Percentiles rank a stretch among this genome's conserved stretches.
These are phyloP conservation scores for Crepidotus variabilis DNA, from an alignment of 768 basidiomycete genomes.

Conservation along the genomic window DNA sequence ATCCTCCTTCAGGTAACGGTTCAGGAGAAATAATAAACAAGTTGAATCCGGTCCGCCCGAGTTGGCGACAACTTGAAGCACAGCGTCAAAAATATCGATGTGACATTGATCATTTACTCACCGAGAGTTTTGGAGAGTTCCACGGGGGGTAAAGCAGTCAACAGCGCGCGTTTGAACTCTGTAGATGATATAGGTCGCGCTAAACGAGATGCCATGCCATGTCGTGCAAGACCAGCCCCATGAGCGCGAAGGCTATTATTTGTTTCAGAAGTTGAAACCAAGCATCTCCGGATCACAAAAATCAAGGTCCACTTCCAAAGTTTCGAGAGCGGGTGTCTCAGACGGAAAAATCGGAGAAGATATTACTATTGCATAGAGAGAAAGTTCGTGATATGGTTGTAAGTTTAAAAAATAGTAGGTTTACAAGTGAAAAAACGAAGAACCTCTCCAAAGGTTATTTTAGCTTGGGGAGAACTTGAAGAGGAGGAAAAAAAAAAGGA, in stretches of 20 bases:
- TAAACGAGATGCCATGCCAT: not conserved
- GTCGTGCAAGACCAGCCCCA: not conserved
- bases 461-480: not conserved
- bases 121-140: not conserved
- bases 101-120: not conserved
- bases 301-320: too few relatives aligned
- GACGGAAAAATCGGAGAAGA: too few relatives aligned
- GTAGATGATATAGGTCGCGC: not conserved
- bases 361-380: too few relatives aligned
- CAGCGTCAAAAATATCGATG: conserved; percentile 17
- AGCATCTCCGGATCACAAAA: too few relatives aligned
- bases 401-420: too few relatives aligned
- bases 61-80: conserved; percentile 59
- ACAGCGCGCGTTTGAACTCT: not conserved
- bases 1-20: conserved; percentile 34
- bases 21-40: conserved; percentile 68
- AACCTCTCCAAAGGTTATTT: too few relatives aligned
- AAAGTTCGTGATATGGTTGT: too few relatives aligned
- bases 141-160: not conserved
- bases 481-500: not conserved
- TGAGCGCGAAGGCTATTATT: not conserved
- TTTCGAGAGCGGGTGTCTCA: too few relatives aligned
- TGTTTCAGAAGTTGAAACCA: not conserved
- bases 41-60: conserved; percentile 85
- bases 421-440: too few relatives aligned